Evolutionary conservation across 2,329 filamentous ascomycete species (phyloP), one percentile per base, ranked within the genome.

Genomic region (Fusarium paranaense): DNA sequence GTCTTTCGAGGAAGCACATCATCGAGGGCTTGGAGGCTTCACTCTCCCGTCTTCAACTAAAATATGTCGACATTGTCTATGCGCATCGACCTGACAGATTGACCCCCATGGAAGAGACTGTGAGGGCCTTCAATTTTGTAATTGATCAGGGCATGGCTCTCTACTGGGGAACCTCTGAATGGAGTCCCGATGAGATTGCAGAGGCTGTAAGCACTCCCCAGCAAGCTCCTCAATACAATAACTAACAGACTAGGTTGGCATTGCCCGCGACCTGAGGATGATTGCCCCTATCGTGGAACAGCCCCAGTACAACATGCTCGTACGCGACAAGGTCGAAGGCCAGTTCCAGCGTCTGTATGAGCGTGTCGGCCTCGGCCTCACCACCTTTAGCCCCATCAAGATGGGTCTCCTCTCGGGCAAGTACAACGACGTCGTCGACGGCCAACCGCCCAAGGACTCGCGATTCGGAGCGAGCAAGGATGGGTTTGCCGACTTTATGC

Each of bases 51-150:
- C 84, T 92, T 18, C 84, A 85, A 38, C 84, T 91, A 50, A 83
- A 86, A 62, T 92, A 92, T 72, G 91, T 94, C 56, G 92, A 94
- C 78, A 83, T 94, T 37, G 86, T 94, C 67, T 93, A 92, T 77
- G 92, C 92, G 2, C 92, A 94, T 81, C 87, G 92, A 8, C 90
- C 91, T 0, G 92, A 94, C 80, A 86, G 90, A 22, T 82, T 89
- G 56, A 93, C 91, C 0, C 92, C 92, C 0, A 92, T 94, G 85
- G 91, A 93, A 80, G 92, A 94, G 83, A 90, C 88, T 8, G 91
- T 94, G 9, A 87, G 91, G 64, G 91, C 89, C 22, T 94, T 94
- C 85, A 93, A 93, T 84, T 85, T 92, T 79, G 84, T 93, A 40
- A 93, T 94, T 78, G 86, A 91, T 77, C 86, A 87, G 9, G 92